phyloP scores from a whole-genome alignment of 31 red algal genomes.

The Odonthalia washingtoniensis region DNA sequence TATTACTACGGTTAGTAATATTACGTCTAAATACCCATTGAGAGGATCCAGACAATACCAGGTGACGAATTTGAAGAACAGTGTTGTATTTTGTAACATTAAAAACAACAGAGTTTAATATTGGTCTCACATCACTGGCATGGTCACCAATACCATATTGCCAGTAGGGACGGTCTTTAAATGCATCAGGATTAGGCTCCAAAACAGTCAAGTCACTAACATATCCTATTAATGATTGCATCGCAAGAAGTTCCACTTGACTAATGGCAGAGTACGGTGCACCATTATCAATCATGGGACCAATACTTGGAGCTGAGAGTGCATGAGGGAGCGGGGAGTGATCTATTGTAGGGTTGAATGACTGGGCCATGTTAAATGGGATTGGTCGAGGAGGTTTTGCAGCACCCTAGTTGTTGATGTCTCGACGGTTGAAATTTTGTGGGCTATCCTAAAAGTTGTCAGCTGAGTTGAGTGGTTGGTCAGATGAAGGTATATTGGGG shows the following conservation, averaged over 20 bases:
- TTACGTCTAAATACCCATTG: conserved; percentile 52
- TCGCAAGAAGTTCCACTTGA: neutral
- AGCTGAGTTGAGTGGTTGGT: too few relatives aligned
- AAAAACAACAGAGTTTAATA: conserved; percentile 40
- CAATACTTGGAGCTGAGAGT: neutral
- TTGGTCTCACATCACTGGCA: conserved; percentile 18
- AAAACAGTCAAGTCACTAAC: neutral
- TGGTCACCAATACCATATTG: conserved; percentile 38
- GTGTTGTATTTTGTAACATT: neutral
- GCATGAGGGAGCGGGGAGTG: neutral
- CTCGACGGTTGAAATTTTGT: too few relatives aligned
- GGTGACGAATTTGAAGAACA: conserved; percentile 27
- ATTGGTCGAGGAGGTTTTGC: too few relatives aligned
- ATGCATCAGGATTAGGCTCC: neutral
- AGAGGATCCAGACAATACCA: conserved; percentile 29
- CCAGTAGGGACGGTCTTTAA: conserved; percentile 9
- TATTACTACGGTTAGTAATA: conserved; percentile 24
- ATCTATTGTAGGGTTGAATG: neutral
- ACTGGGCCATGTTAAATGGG: too few relatives aligned
- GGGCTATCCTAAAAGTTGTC: too few relatives aligned
- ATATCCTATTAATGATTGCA: neutral
- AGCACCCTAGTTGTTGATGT: neutral
- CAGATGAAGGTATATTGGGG: too few relatives aligned
- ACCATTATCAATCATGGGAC: conserved; percentile 26
- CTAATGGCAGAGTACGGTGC: conserved; percentile 33